These are phyloP conservation scores for Crepidotus variabilis DNA, from an alignment of 768 basidiomycete genomes.

Conservation along the genomic window DNA sequence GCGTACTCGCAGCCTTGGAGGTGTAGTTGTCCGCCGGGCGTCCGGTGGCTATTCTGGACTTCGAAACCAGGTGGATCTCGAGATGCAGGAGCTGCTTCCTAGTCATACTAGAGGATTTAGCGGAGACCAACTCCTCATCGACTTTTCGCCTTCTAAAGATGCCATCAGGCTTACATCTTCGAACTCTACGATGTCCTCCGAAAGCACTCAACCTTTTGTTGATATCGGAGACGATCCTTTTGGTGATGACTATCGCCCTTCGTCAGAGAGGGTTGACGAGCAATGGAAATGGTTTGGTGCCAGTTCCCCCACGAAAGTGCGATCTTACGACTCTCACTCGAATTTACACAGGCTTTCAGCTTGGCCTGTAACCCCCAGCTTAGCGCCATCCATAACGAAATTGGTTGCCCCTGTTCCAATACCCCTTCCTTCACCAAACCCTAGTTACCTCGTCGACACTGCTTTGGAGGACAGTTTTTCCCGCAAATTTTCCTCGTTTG, in stretches of 20 bases:
- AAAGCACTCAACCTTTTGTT: too few species aligned
- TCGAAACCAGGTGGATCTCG: conserved; percentile 13
- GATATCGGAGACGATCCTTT: conserved; percentile 5
- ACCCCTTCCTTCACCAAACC: neutral
- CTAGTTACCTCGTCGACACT: conserved; percentile 2
- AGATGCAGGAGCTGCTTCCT: conserved; percentile 8
- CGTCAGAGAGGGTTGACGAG: neutral
- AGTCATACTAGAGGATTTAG: conserved; percentile 8
- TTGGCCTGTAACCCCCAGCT: neutral
- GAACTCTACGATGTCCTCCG: neutral
- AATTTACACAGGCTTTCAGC: neutral
- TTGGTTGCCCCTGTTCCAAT: neutral
- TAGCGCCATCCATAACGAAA: neutral
- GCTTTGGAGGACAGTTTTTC: neutral
- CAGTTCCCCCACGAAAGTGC: neutral
- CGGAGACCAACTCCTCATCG: conserved; percentile 20
- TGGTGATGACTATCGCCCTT: conserved; percentile 2
- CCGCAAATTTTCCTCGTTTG: neutral
- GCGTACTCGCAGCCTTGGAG: conserved; percentile 22
- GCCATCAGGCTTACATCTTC: neutral
- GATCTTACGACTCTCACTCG: conserved; percentile 1
- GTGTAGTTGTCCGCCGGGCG: conserved; percentile 22
- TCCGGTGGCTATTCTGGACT: conserved; percentile 15
- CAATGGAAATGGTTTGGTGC: neutral
- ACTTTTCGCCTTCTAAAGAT: conserved; percentile 16